Conservation (phyloP, 352 stramenopile genomes). For the Pythium biforme region DNA sequence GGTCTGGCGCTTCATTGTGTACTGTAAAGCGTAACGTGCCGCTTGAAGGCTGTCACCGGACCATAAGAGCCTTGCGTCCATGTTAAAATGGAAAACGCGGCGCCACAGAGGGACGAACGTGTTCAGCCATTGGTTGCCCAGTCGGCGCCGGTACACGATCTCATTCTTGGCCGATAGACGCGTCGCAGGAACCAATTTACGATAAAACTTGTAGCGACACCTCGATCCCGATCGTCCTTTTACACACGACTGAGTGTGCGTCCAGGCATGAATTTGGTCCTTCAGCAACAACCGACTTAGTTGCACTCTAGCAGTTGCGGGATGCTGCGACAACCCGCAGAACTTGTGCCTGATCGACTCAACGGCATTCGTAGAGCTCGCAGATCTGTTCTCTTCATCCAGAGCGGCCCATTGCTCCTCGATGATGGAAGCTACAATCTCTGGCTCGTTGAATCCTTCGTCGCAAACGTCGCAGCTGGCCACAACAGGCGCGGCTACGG, state of each 20-base stretch:
- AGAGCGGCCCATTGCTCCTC: too few relatives aligned
- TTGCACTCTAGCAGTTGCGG: constrained; percentile 14
- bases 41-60: constrained; percentile 15
- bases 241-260: constrained; percentile 23
- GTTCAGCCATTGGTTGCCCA: constrained; percentile 33
- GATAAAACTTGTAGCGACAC: constrained; percentile 33
- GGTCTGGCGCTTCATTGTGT: too few relatives aligned
- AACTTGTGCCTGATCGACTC: too few relatives aligned
- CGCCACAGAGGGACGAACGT: constrained; percentile 21
- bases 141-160: constrained; percentile 9
- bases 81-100: constrained; percentile 32
- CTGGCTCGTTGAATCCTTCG: too few relatives aligned
- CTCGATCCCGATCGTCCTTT: constrained; percentile 16
- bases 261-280: constrained; percentile 24
- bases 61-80: constrained; percentile 25
- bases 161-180: too few relatives aligned
- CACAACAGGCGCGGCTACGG: too few relatives aligned
- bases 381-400: too few relatives aligned
- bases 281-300: constrained; percentile 18
- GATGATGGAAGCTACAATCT: too few relatives aligned
- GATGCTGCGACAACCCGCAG: constrained; percentile 2
- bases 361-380: too few relatives aligned
- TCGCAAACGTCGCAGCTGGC: too few relatives aligned
- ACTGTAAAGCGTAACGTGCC: constrained; percentile 12
- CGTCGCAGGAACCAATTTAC: too few relatives aligned